A percentile compares a stretch with the other conserved stretches of the same genome.
Evolutionary conservation across 2,329 filamentous ascomycete species (phyloP).

Genomic region (Ophiostoma ulmi): DNA sequence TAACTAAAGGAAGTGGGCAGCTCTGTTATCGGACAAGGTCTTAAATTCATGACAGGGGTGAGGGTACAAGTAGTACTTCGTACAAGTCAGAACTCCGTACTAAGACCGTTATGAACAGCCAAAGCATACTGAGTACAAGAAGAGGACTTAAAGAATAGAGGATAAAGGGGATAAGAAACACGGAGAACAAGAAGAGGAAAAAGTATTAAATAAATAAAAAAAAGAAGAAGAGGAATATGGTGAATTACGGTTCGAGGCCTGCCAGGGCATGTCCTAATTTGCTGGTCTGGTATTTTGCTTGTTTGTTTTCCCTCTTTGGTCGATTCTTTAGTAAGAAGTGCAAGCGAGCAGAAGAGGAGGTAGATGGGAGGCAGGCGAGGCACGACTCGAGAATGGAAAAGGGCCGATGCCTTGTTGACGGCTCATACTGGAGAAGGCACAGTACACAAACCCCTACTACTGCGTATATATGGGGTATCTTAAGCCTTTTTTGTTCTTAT

Average conservation of each 20-base stretch:
- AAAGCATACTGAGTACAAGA: neutral
- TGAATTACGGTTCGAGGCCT: neutral
- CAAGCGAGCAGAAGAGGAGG: neutral
- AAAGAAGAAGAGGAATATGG: neutral
- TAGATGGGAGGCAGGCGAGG: neutral
- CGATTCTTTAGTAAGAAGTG: neutral
- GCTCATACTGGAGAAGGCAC: conserved; percentile 6
- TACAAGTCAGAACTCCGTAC: conserved; percentile 9
- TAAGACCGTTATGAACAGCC: conserved; percentile 8
- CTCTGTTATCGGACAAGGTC: conserved; percentile 18
- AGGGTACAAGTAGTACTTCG: conserved; percentile 1
- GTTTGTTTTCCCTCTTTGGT: conserved; percentile 2
- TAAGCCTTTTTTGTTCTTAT: neutral
- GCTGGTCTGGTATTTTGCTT: neutral
- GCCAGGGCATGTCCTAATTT: neutral
- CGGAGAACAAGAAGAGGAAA: neutral
- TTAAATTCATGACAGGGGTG: neutral
- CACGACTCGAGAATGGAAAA: conserved; percentile 9
- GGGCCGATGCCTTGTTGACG: conserved; percentile 16
- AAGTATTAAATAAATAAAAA: neutral
- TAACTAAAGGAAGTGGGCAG: conserved; percentile 13
- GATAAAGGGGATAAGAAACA: neutral
- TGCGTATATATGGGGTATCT: neutral
- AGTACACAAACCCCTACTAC: neutral
- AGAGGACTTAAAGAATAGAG: conserved; percentile 4